Evolutionary conservation across 2,329 filamentous ascomycete genomes (phyloP), one percentile per base, ranked within the genome.

Genomic region (Pseudocercospora crystallina): DNA sequence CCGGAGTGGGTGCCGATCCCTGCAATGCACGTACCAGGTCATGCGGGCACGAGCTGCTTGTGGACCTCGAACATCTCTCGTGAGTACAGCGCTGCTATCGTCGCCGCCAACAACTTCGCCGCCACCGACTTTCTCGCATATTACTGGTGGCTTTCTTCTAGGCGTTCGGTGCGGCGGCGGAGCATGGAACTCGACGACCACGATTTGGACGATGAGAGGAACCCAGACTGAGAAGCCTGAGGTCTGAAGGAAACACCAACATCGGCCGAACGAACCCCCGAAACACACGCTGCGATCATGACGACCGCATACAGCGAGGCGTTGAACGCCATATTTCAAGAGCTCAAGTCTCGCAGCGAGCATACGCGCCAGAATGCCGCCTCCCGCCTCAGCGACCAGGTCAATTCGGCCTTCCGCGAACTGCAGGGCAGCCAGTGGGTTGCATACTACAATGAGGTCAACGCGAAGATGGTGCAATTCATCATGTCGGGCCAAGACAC

Each of bases 401-500:
- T 62, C 45, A 60, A 61, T 37, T 49, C 62, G 4, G 63, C 64
- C 53, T 64, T 61, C 39, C 61, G 66, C 30, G 94, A 97, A 72
- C 82, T 94, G 67, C 82, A 83, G 17, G 80, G 87, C 46, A 90
- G 94, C 66, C 84, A 86, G 57, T 97, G 97, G 72, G 73, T 78
- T 51, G 79, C 81, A 59, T 86, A 84, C 69, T 87, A 87, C 68
- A 82, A 81, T 65, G 76, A 82, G 49, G 60, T 69, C 39, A 80
- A 88, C 56, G 86, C 82, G 65, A 80, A 81, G 51, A 85, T 89
- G 62, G 82, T 82, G 48, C 76, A 80, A 58, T 79, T 97, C 59
- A 90, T 95, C 55, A 84, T 90, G 41, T 89, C 92, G 69, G 89
- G 90, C 57, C 86, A 82, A 73, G 91, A 96, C 69, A 86, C 89